Evolutionary conservation across 192 early-diverging fungal species (phyloP).

Genomic region (Ambispora gerdemannii): DNA sequence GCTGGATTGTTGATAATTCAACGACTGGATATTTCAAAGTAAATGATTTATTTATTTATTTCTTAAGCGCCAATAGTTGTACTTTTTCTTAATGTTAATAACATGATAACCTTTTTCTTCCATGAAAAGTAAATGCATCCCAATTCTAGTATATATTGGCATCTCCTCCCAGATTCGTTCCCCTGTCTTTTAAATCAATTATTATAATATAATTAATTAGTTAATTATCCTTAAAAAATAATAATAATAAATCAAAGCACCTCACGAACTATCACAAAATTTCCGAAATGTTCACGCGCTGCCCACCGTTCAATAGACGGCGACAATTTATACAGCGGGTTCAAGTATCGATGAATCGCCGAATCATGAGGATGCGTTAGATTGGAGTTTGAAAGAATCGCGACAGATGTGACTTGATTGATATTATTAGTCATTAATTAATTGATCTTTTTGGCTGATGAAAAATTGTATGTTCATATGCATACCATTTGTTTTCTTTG

Average conservation of each 20-base stretch:
- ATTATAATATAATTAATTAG: background rate
- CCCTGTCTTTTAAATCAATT: constrained; percentile 34
- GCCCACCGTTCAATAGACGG: background rate
- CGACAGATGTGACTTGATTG: background rate
- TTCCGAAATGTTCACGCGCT: background rate
- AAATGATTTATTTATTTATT: too few species aligned
- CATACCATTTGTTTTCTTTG: background rate
- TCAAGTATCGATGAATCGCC: background rate
- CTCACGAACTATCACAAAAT: background rate
- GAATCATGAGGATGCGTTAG: background rate
- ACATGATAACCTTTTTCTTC: background rate
- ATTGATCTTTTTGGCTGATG: background rate
- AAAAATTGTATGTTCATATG: background rate
- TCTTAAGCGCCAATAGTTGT: background rate
- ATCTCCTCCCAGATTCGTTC: constrained; percentile 48
- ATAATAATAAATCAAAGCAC: background rate
- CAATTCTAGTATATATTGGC: constrained; percentile 52
- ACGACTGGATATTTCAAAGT: constrained; percentile 28
- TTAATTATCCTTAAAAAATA: background rate
- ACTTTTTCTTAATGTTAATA: background rate
- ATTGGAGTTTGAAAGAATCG: background rate
- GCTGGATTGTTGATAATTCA: constrained; percentile 27
- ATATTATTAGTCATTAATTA: background rate
- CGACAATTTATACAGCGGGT: too few species aligned
- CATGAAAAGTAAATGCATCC: constrained; percentile 52